Evolutionary conservation across 257 asterid species (phyloP), one percentile per base, ranked within the genome.

Genomic region (Salvia rosmarinus): DNA sequence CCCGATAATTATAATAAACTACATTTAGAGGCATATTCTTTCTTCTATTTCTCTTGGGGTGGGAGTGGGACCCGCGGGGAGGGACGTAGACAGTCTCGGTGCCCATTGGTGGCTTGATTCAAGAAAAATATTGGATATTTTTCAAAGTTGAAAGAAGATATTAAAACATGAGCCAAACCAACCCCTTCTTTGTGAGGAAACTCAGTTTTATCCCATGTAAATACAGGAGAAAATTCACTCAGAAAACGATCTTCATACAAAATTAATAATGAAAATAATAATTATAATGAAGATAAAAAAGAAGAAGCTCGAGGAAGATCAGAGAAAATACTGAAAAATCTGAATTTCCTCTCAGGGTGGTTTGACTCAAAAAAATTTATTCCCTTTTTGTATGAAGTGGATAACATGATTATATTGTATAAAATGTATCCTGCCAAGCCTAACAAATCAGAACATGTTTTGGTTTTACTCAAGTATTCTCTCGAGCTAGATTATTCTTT

Each of bases 141-240:
- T 52, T 54, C 21, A 35, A 69, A 56, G 64, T 20, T n/a, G n/a
- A n/a, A n/a, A n/a, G n/a, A n/a, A n/a, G n/a, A n/a, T n/a, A n/a
- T n/a, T 23, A 34, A 19, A 76, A 64, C 70, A 79, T 68, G 78
- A 82, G 74, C 74, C 64, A 75, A 76, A 82, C 83, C 81, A 77
- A 82, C 72, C 78, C 78, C 70, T 60, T 51, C 3, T 37, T 43
- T 43, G 16, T 64, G 68, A 79, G 78, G 76, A 74, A 77, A 77
- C 70, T 79, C 82, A 81, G 78, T 75, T 64, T 76, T 55, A 75
- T 84, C 88, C 79, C 87, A 82, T 80, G 84, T 81, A 78, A 39
- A 72, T 75, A 59, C 25, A 6, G 28, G 42, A 35, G 28, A 60
- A 60, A 60, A 60, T 34, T 20, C 35, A 62, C 68, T 62, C 68